Percentiles rank a stretch among this genome's conserved stretches.
Evolutionary conservation across 805 yeast genomes (phyloP).

Genomic region (Zygosaccharomyces bailii): DNA sequence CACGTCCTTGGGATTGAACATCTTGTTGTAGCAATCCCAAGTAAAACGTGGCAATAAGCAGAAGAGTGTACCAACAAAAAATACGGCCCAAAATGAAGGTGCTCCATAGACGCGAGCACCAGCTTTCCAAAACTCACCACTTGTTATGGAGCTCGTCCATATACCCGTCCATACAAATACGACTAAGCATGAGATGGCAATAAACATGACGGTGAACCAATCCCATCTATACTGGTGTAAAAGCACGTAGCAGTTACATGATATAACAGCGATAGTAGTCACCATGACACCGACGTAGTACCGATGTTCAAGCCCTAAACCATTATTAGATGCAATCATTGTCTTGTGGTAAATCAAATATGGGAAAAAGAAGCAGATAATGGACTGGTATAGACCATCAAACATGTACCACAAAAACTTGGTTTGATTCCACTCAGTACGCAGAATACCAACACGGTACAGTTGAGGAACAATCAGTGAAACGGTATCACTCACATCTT

Average conservation of each 20-base stretch:
- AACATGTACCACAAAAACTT: slow-evolving; percentile 72
- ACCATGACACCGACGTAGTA: slow-evolving; percentile 68
- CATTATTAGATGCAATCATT: slow-evolving; percentile 48
- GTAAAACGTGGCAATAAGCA: slow-evolving; percentile 69
- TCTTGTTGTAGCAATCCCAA: slow-evolving; percentile 51
- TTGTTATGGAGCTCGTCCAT: slow-evolving; percentile 56
- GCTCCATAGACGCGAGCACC: slow-evolving; percentile 63
- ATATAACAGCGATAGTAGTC: slow-evolving; percentile 59
- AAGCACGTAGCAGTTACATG: slow-evolving; percentile 64
- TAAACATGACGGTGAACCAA: slow-evolving; percentile 60
- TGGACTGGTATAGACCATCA: slow-evolving; percentile 75
- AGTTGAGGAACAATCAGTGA: slow-evolving; percentile 72
- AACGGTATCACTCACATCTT: slow-evolving; percentile 69
- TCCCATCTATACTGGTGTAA: slow-evolving; percentile 79
- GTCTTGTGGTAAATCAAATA: slow-evolving; percentile 48
- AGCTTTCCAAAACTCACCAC: slow-evolving; percentile 63
- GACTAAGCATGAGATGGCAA: slow-evolving; percentile 54
- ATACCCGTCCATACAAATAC: slow-evolving; percentile 77
- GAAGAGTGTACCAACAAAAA: slow-evolving; percentile 57
- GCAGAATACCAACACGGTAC: slow-evolving; percentile 66
- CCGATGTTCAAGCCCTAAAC: slow-evolving; percentile 64
- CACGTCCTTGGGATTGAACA: slow-evolving; percentile 60
- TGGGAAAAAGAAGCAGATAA: slow-evolving; percentile 71
- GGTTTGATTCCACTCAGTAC: slow-evolving; percentile 64
- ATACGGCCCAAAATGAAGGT: slow-evolving; percentile 63